These are phyloP conservation scores for Rhizophagus sp. DNA, from an alignment of 192 early-diverging fungal species.

Conservation along the genomic window DNA sequence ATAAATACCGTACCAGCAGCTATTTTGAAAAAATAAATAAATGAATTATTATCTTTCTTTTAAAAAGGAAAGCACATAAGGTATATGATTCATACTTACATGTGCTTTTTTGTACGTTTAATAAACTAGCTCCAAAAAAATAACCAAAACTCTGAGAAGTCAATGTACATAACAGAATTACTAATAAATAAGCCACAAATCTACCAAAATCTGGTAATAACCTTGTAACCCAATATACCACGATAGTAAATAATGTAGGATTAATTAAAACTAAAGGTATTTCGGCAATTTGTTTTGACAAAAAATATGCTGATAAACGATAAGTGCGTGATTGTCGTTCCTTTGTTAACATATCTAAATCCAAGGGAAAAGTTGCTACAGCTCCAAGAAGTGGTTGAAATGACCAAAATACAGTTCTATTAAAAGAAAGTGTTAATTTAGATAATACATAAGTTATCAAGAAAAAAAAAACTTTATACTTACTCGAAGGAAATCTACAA, in stretches of 20 bases:
- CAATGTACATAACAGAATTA: not conserved
- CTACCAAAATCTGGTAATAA: not conserved
- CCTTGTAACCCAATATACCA: slow-evolving; percentile 7
- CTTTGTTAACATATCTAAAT: not conserved
- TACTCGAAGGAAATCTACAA: not conserved
- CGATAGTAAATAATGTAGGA: not conserved
- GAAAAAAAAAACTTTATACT: no score
- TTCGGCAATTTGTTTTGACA: slow-evolving; percentile 18
- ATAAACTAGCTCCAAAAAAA: slow-evolving; percentile 9
- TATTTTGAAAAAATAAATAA: not conserved
- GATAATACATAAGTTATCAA: no score
- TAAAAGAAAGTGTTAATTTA: no score
- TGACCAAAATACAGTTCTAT: slow-evolving; percentile 1
- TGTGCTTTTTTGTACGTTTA: not conserved
- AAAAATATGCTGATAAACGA: slow-evolving; percentile 8
- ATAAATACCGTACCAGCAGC: slow-evolving; percentile 3
- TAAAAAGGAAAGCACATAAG: not conserved
- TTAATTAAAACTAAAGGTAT: not conserved
- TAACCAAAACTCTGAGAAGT: slow-evolving; percentile 22
- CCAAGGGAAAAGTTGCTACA: slow-evolving; percentile 13
- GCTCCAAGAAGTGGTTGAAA: not conserved
- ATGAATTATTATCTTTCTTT: no score
- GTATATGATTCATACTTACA: not conserved
- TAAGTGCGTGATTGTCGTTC: slow-evolving; percentile 26
- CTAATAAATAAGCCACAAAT: slow-evolving; percentile 1